Conservation (phyloP, 495 filamentous ascomycete genomes). For the Rusavskia elegans region DNA sequence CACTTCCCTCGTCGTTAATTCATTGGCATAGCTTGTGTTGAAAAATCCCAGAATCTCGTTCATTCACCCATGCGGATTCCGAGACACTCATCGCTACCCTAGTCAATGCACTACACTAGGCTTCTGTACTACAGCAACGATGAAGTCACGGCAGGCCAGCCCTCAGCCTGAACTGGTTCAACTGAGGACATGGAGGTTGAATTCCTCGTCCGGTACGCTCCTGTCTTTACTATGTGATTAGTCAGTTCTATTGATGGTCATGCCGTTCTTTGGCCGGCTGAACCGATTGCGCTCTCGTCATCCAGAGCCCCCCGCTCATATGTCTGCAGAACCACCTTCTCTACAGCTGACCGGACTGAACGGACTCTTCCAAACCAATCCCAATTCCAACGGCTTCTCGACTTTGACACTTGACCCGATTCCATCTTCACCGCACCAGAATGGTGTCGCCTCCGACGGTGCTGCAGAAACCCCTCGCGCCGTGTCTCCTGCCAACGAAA, state of each 20-base stretch:
- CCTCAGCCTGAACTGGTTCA: constrained; percentile 8
- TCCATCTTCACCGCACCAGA: constrained; percentile 4
- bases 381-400: constrained; percentile 4
- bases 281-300: background rate
- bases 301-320: background rate
- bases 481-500: background rate
- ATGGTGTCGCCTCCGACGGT: constrained; percentile 1
- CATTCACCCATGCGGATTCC: background rate
- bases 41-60: background rate
- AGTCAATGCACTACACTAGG: background rate
- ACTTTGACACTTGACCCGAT: constrained; percentile 5
- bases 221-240: background rate
- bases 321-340: constrained; percentile 11
- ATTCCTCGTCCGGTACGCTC: constrained; percentile 6
- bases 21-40: background rate
- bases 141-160: constrained; percentile 9
- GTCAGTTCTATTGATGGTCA: background rate
- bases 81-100: background rate
- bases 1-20: background rate
- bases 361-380: constrained; percentile 9
- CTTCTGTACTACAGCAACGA: background rate
- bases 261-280: background rate
- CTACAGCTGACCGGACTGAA: constrained; percentile 11
- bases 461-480: background rate
- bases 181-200: constrained; percentile 9